A percentile compares a stretch with the other conserved stretches of the same genome.
Conservation (phyloP, 805 yeast species). For the Saccharomyces mikatae region DNA sequence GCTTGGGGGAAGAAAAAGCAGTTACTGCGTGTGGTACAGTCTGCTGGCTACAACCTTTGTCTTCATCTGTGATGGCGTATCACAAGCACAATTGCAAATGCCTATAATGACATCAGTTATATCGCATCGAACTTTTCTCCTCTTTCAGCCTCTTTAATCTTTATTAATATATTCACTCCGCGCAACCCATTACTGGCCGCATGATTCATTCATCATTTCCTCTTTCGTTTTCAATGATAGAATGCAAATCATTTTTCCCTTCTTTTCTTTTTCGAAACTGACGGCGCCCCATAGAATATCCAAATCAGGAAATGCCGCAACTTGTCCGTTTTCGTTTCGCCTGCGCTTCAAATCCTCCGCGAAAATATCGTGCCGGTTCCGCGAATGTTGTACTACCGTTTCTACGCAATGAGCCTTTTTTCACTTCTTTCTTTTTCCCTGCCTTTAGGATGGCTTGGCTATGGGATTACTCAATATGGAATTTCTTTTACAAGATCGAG, state of each 20-base stretch:
- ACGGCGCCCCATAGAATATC: background rate
- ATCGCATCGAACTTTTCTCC: background rate
- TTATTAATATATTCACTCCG: background rate
- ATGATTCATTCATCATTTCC: background rate
- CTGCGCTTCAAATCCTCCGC: background rate
- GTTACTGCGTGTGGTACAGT: background rate
- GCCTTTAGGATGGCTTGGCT: background rate
- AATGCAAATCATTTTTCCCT: background rate
- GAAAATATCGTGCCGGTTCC: background rate
- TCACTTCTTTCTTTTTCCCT: background rate
- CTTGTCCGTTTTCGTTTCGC: background rate
- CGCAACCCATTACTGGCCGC: background rate
- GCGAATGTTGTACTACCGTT: background rate
- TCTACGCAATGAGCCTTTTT: background rate
- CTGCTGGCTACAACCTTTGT: background rate
- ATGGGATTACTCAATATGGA: background rate
- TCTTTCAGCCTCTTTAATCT: background rate
- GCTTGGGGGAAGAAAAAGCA: background rate
- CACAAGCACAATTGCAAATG: background rate
- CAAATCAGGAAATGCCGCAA: background rate
- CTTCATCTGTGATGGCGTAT: background rate
- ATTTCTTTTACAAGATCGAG: background rate
- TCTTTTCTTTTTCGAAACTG: background rate
- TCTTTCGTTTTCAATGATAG: background rate
- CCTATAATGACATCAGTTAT: background rate